Conservation (phyloP, 2,329 filamentous ascomycete species). For the Nakataea oryzae region DNA sequence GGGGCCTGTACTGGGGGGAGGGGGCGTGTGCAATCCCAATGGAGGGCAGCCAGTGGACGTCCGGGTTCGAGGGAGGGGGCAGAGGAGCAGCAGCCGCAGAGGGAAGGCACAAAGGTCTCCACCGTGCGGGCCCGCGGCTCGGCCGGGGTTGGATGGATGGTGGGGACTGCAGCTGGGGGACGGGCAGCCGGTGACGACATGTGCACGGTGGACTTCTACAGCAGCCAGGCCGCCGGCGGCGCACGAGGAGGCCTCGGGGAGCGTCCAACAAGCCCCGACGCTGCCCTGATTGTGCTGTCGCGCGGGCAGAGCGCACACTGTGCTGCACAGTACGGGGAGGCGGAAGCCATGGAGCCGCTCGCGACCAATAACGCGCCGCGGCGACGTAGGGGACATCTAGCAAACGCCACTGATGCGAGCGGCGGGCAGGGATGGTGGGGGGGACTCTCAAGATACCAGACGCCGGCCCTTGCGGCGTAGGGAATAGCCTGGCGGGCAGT, state of each 20-base stretch:
- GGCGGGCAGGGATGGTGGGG: too few relatives aligned
- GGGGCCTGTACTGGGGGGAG: too few relatives aligned
- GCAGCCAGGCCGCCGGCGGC: neutral
- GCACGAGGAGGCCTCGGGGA: neutral
- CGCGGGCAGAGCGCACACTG: neutral
- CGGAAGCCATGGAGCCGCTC: neutral
- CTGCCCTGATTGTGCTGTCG: neutral
- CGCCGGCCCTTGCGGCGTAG: neutral
- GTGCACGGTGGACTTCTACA: slow-evolving; percentile 1
- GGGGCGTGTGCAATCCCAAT: too few relatives aligned
- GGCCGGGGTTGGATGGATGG: neutral
- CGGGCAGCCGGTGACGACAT: neutral
- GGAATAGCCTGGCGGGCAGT: neutral
- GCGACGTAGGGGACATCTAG: neutral
- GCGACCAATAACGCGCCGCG: neutral
- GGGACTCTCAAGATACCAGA: too few relatives aligned
- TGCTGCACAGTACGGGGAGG: neutral
- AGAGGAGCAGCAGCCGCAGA: too few relatives aligned
- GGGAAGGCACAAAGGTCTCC: too few relatives aligned
- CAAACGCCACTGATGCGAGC: neutral
- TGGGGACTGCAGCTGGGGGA: neutral
- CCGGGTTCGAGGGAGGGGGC: too few relatives aligned
- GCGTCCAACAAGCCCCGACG: neutral
- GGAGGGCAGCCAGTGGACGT: too few relatives aligned
- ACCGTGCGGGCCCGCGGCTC: too few relatives aligned